Base-by-base conservation (phyloP, 495 filamentous ascomycete genomes). In the Penicillium roqueforti region DNA sequence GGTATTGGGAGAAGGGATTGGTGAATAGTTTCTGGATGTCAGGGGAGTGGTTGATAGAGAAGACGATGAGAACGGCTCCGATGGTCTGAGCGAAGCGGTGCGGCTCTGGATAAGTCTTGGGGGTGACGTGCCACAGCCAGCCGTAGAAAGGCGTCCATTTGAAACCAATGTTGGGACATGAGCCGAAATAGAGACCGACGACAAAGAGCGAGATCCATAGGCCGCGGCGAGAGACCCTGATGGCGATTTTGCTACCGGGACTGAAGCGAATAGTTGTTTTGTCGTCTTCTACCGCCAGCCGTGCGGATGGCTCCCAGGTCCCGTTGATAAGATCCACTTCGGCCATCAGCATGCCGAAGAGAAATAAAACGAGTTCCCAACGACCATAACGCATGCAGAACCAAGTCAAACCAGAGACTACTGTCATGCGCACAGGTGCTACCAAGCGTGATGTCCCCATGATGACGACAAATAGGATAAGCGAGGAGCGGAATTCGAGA, bases 401-500 rank as follows among this genome's bases (percentile, higher is more conserved):
- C 59, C 68, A 68, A 25, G 80, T 74, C 9, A 84, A 58, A 7
- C 56, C 59, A 4, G 73, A 56, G 20, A 81, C 74, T 3, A 77
- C 52, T 0, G 62, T 53, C 50, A 83, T 68, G 4, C 83, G 75
- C 7, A 82, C 56, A 3, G 62, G 51, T n/a, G 76, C 57, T 29
- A 65, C 61, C 10, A 82, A 66, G 22, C 80, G 75, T 6, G 80
- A 78, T 11, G 83, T 71, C 8, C 76, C 85, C 3, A 87, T 55
- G 25, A 82, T 72, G 1, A 75, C 74, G 41, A 86, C 60, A 65
- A 88, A 88, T 4, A 88, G 73, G 42, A 86, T 70, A 55, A 88
- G 79, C 8, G 82, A 85, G 54, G 78, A 78, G 46, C 82, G 73
- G 55, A 87, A 86, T 61, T 88, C 85, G 23, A 87, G 77, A 0